Conservation (phyloP, 1,284 basidiomycete genomes). For the Fomitiporia mediterranea region DNA sequence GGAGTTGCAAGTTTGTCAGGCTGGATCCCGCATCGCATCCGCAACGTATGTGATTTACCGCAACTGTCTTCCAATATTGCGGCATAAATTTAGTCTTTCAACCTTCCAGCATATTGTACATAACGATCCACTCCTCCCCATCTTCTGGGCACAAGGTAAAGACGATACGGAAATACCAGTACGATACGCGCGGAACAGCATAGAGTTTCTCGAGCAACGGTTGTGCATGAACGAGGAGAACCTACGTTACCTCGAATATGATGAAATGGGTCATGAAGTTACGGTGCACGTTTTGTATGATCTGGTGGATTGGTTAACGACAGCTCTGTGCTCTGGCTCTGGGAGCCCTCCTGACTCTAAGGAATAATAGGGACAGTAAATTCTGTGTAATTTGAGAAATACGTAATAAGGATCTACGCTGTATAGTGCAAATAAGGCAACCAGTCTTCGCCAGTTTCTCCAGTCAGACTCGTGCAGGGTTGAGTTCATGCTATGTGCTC, state of each 20-base stretch:
- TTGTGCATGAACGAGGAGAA: conserved; percentile 27
- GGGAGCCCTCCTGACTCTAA: too few relatives aligned
- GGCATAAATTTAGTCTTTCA: background rate
- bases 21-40: conserved; percentile 37
- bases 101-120: conserved; percentile 30
- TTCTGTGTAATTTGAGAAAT: background rate
- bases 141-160: conserved; percentile 41
- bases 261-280: conserved; percentile 34
- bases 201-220: conserved; percentile 31
- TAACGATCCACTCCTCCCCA: conserved; percentile 32
- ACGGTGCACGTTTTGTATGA: conserved; percentile 35
- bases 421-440: background rate
- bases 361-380: background rate
- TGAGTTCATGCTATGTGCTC: conserved; percentile 12
- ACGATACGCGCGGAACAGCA: conserved; percentile 32
- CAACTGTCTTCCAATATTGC: background rate
- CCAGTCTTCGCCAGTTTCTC: background rate
- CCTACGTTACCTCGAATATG: conserved; percentile 32
- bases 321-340: too few relatives aligned
- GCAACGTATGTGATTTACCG: conserved; percentile 29
- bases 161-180: conserved; percentile 36
- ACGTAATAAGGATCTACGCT: background rate
- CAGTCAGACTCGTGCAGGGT: too few relatives aligned
- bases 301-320: conserved; percentile 38
- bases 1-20: conserved; percentile 41